phyloP scores from a whole-genome alignment of 345 rosid genomes.

The Trapa bicornis region DNA sequence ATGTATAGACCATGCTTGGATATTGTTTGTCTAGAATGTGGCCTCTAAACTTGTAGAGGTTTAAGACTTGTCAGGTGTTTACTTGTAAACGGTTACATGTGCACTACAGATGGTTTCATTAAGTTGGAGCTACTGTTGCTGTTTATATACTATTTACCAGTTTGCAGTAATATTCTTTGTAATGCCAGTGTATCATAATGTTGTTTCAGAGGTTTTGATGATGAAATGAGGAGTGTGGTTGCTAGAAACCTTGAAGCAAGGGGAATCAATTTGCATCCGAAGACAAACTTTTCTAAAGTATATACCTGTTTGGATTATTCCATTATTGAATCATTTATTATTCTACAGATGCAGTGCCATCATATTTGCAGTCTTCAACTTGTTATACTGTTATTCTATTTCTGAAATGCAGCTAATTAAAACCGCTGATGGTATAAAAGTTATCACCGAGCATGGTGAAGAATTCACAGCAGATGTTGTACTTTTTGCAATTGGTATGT shows the following conservation, averaged over 20 bases:
- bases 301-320: background rate
- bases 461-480: conserved; percentile 80
- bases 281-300: conserved; percentile 70
- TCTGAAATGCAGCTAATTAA: conserved; percentile 48
- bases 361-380: conserved; percentile 2
- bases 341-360: conserved; percentile 1
- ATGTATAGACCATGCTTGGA: background rate
- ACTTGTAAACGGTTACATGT: background rate
- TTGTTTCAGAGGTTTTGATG: conserved; percentile 74
- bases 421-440: conserved; percentile 73
- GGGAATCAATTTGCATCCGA: conserved; percentile 77
- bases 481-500: conserved; percentile 92
- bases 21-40: background rate
- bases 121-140: background rate
- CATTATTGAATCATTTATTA: conserved; percentile 4
- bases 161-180: background rate
- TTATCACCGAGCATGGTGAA: conserved; percentile 75
- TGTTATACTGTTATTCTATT: conserved; percentile 8
- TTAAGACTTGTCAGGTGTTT: background rate
- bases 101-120: background rate
- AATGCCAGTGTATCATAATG: background rate
- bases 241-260: conserved; percentile 95
- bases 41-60: background rate
- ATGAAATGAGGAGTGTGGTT: conserved; percentile 95
- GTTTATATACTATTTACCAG: background rate